Evolutionary conservation across 2,329 filamentous ascomycete species (phyloP), one percentile per base, ranked within the genome.

Genomic region (Clarireedia hainanense): DNA sequence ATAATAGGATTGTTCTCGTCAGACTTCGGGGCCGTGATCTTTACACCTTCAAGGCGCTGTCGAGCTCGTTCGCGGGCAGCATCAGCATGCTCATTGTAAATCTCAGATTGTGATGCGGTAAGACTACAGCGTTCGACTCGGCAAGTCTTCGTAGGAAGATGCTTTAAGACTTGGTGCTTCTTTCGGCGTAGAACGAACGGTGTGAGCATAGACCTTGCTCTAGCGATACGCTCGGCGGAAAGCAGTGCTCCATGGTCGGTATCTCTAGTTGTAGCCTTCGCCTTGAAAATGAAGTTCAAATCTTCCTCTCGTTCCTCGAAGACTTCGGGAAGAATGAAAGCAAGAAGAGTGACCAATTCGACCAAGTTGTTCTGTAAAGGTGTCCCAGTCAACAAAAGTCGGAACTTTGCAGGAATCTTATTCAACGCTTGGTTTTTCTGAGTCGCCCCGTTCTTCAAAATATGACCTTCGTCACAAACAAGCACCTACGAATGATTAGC

Each of bases 391-490:
- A 99, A 80, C 4, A 99, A 78, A 50, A 99, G 80, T 59, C 91
- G 85, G 78, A 94, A 96, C n/a, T 82, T 75, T 0, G 90, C 85
- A 0, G 80, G 80, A 53, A 99, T 91, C 37, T 81, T 80, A 65
- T 88, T 84, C 52, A 97, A 76, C 58, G 88, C 85, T 65, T 83
- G 81, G 70, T 96, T 96, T 5, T 89, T 79, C 52, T 88, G 83
- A 0, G 91, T 95, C 47, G 85, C 84, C 2, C 86, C 85, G 68
- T 96, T 97, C 73, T 96, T 95, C 69, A 99, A 75, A 66, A 89
- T 85, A 71, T 99, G 94, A 0, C 92, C 94, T 72, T 99, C 94
- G 67, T 99, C 94, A 66, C 91, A 99, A 10, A 99, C 85, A 63
- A 64, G 65, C 17, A 67, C 67, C 67, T 69, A 42, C 15, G 6